Base-by-base conservation (phyloP, 1,284 basidiomycete genomes). In the Marasmius tenuissimus region DNA sequence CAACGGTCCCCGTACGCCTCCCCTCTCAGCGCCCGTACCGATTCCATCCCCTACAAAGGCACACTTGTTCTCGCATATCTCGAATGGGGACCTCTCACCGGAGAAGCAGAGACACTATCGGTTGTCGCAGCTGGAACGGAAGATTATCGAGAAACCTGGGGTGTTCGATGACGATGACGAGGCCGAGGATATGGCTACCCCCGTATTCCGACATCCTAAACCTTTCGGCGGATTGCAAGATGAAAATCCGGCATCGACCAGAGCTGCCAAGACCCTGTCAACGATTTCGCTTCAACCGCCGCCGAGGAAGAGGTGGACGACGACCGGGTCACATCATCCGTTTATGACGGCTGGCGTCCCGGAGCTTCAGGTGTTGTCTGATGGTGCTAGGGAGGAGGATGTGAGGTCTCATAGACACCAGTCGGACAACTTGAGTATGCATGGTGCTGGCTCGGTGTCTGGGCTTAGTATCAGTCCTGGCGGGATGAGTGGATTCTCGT, bases 211-310 rank as follows among this genome's bases (percentile, higher is more conserved):
- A 33, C 33, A 34, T 10, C 48, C 48, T 49, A 16, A 54, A 12
- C 9, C 14, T 54, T 35, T 54, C 38, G 67, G 53, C 37, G 64
- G 61, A 65, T 66, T 34, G 47, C 59, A 57, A 58, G 61, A 45
- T 68, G 72, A n/a, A 39, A 39, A 39, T 38, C 33, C 9, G 35
- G 38, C 22, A n/a, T 20, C 37, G 52, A 70, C 71, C 34, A 71
- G 71, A 57, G 60, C 66, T 42, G 69, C 68, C 18, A 72, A 71
- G 49, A 62, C 77, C 4, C 66, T 79, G 54, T 76, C 79, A 7
- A 74, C 82, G 0, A 67, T 80, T 57, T 84, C 86, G 16, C 76
- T 90, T 56, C 86, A 88, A 53, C 89, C 88, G 2, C 87, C 87
- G 48, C 86, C 88, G 0, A 81, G 85, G 54, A 86, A 83, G 66